Base-by-base conservation (phyloP, 345 rosid species). In the Carallia pectinifolia region DNA sequence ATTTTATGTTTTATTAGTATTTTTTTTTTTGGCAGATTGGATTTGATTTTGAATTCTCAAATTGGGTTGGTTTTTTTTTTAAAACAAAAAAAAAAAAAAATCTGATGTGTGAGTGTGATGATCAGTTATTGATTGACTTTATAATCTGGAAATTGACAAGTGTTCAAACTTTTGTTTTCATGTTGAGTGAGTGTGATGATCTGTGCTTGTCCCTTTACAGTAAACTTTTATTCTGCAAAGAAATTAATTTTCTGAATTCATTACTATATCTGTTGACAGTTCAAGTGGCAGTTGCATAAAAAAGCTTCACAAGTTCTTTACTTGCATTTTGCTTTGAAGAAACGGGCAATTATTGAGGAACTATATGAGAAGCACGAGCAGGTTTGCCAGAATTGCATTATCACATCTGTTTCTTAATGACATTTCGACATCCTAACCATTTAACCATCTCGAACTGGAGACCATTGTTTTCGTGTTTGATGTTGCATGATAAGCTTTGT, bases 291-390 rank as follows among this genome's bases (percentile, higher is more conserved):
- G n/a, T 61, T 94, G 60, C 52, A 71, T 81, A 94, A 91, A 87
- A 94, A 91, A 79, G 96, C 98, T 68, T 91, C 98, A n/a, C 97
- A 94, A 84, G 90, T 91, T 77, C 83, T 94, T 0, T 87, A 80
- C 75, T 65, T 91, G 64, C 98, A 94, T 77, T 91, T 91, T 18
- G 89, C 95, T 63, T 80, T 94, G 76, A 88, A 88, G 89, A 94
- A 81, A 77, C 94, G 97, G 30, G 86, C 80, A 31, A 31, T 94
- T 64, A 82, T 91, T 12, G 86, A 89, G 78, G 98, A 94, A 54
- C 80, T 94, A 56, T 89, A 91, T 19, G 98, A 87, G 78, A 91
- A 86, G 83, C 98, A 94, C 74, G 97, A 83, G 67, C 97, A 88
- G 88, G 97, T 93, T 62, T 67, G 50, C 40, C 53, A 33, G 8